phyloP scores from a whole-genome alignment of 148 eudicot species.

The Cornus florida region DNA sequence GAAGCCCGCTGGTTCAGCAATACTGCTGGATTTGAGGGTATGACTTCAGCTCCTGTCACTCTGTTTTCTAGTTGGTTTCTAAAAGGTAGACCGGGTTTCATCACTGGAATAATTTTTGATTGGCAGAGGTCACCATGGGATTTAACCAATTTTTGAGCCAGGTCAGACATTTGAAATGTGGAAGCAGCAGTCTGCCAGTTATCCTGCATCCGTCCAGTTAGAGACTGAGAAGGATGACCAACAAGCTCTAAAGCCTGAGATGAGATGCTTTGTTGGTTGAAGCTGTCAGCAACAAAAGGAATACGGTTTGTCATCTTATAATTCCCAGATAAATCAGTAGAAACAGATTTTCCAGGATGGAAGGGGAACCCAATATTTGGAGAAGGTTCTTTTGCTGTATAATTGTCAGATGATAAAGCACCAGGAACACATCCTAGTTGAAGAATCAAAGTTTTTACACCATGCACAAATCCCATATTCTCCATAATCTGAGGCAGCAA shows the following conservation, averaged over 20 bases:
- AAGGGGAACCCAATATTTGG: conserved; percentile 37
- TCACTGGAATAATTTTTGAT: conserved; percentile 13
- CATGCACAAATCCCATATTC: conserved; percentile 69
- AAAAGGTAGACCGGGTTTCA: conserved; percentile 21
- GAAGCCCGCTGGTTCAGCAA: conserved; percentile 33
- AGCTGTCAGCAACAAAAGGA: conserved; percentile 21
- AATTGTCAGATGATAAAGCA: conserved; percentile 49
- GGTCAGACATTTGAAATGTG: conserved; percentile 24
- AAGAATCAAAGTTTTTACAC: conserved; percentile 64
- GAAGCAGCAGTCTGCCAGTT: conserved; percentile 36
- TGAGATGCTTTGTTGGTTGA: conserved; percentile 29
- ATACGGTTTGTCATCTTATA: conserved; percentile 15
- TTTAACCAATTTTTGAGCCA: conserved; percentile 16
- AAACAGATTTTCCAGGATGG: conserved; percentile 21
- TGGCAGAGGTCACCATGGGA: conserved; percentile 24
- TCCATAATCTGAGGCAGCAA: conserved; percentile 63
- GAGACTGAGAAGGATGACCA: conserved; percentile 40
- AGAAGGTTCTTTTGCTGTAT: conserved; percentile 37
- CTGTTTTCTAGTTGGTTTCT: conserved; percentile 26
- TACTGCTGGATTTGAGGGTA: conserved; percentile 38
- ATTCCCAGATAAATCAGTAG: conserved; percentile 26
- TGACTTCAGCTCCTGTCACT: conserved; percentile 32
- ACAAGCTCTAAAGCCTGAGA: conserved; percentile 25
- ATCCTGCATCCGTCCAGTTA: conserved; percentile 31
- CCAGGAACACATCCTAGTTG: conserved; percentile 71